Evolutionary conservation across 2,329 filamentous ascomycete genomes (phyloP), one percentile per base, ranked within the genome.

Genomic region (Endocalyx cinctus): DNA sequence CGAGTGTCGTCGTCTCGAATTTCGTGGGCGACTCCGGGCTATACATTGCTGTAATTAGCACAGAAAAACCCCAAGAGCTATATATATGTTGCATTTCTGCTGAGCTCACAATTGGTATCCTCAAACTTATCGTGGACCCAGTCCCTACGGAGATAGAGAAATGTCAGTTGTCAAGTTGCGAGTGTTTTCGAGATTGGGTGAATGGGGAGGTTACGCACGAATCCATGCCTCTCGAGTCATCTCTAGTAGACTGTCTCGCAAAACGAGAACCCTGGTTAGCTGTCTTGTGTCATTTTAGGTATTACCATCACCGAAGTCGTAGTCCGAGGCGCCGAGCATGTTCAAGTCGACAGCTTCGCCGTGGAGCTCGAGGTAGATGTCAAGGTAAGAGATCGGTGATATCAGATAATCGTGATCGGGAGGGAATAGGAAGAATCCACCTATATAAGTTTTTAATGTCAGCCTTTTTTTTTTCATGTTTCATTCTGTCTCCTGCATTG

Each of bases 81-180:
- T n/a, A n/a, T n/a, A n/a, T n/a, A n/a, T n/a, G n/a, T n/a, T n/a
- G n/a, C n/a, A n/a, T n/a, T n/a, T n/a, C n/a, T n/a, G 12, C 20
- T 30, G 28, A 38, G 31, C 55, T 52, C 66, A 74, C 81, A 72
- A 58, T 82, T 39, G 25, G 49, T 75, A 53, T 87, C 85, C 59
- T 92, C 85, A 58, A 79, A 94, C 57, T 81, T 85, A 66, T 94
- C 87, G 60, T 96, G 89, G 49, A 95, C 87, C 89, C 89, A 96
- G 70, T 94, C 88, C 55, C 87, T 57, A 8, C 20, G 8, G 20
- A 8, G 8, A 23, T 23, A 23, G 8, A 23, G 8, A 23, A 8
- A 23, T 23, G 20, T n/a, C 20, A 23, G n/a, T n/a, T n/a, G n/a
- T n/a, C n/a, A n/a, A n/a, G n/a, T n/a, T n/a, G n/a, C n/a, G n/a